These are phyloP conservation scores for Curvularia sp. DNA, from an alignment of 2,329 filamentous ascomycete genomes.

Conservation along the genomic window DNA sequence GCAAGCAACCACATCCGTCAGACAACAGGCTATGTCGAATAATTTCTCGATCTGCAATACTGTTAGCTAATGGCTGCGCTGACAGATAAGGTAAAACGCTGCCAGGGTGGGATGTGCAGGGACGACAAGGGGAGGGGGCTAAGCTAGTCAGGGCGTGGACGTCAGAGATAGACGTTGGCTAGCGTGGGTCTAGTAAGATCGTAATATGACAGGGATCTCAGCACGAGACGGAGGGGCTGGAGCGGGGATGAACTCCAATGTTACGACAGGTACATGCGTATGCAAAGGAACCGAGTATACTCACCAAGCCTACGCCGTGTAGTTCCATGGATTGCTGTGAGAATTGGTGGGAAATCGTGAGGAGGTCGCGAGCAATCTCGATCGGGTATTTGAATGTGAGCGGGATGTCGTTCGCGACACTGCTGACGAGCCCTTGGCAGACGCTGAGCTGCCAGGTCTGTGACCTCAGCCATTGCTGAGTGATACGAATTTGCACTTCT, in stretches of 20 bases:
- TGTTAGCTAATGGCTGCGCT: slow-evolving; percentile 35
- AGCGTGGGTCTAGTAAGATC: slow-evolving; percentile 31
- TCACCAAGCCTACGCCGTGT: slow-evolving; percentile 74
- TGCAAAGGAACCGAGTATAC: slow-evolving; percentile 41
- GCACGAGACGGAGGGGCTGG: slow-evolving; percentile 27
- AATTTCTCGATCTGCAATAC: slow-evolving; percentile 73
- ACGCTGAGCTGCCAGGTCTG: slow-evolving; percentile 78
- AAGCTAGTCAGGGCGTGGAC: slow-evolving; percentile 29
- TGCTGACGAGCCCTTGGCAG: slow-evolving; percentile 68
- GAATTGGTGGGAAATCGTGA: slow-evolving; percentile 72
- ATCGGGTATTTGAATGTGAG: slow-evolving; percentile 69
- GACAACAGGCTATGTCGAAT: slow-evolving; percentile 74
- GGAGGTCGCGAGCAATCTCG: slow-evolving; percentile 66
- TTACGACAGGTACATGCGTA: slow-evolving; percentile 19
- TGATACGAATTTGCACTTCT: slow-evolving; percentile 71
- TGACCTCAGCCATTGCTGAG: slow-evolving; percentile 73
- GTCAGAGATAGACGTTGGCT: slow-evolving; percentile 42
- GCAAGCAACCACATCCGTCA: slow-evolving; percentile 75
- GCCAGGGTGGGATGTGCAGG: slow-evolving; percentile 21
- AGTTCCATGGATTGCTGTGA: slow-evolving; percentile 76
- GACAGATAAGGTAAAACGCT: slow-evolving; percentile 26
- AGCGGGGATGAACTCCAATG: slow-evolving; percentile 21
- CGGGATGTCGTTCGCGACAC: slow-evolving; percentile 63
- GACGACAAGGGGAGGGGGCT: slow-evolving; percentile 21
- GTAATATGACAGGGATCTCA: slow-evolving; percentile 32